Percentiles rank a stretch among this genome's conserved stretches.
Evolutionary conservation across 176 grass and related monocot genomes (phyloP).

Genomic region (Oryza brachyantha): DNA sequence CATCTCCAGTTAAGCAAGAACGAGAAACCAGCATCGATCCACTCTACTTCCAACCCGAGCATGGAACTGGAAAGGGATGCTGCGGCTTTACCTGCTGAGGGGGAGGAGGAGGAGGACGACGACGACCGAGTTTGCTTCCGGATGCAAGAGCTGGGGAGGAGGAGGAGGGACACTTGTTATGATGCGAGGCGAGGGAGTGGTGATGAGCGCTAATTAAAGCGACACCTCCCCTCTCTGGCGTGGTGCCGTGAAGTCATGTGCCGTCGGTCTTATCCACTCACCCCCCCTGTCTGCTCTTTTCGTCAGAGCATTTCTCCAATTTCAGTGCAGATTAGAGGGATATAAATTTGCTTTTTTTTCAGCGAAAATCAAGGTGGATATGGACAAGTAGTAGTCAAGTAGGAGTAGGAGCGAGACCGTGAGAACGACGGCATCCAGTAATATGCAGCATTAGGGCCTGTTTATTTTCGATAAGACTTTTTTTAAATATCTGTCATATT

Average conservation of each 20-base stretch:
- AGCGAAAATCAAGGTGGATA: background rate
- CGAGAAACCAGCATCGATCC: background rate
- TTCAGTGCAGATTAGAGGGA: background rate
- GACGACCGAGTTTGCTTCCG: slow-evolving; percentile 12
- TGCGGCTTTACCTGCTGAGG: slow-evolving; percentile 46
- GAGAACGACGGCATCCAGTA: too few relatives aligned
- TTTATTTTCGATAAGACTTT: too few relatives aligned
- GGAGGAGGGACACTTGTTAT: slow-evolving; percentile 19
- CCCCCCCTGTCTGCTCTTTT: slow-evolving; percentile 20
- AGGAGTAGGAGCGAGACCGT: background rate
- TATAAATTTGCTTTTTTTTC: background rate
- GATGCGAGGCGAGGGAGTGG: slow-evolving; percentile 8
- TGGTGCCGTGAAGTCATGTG: slow-evolving; percentile 30
- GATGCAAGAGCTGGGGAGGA: background rate
- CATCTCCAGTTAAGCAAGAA: background rate
- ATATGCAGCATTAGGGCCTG: too few relatives aligned
- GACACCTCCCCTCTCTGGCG: slow-evolving; percentile 9
- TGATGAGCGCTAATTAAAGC: slow-evolving; percentile 32
- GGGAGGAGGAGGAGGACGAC: background rate
- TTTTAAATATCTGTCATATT: too few relatives aligned
- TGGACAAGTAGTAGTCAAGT: background rate
- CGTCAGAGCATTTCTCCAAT: background rate
- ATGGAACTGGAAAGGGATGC: background rate
- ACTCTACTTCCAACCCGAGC: background rate
- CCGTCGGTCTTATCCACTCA: slow-evolving; percentile 39